Percentiles rank a stretch among this genome's conserved stretches.
These are phyloP conservation scores for Durio zibethinus DNA, from an alignment of 345 rosid species.

Conservation along the genomic window DNA sequence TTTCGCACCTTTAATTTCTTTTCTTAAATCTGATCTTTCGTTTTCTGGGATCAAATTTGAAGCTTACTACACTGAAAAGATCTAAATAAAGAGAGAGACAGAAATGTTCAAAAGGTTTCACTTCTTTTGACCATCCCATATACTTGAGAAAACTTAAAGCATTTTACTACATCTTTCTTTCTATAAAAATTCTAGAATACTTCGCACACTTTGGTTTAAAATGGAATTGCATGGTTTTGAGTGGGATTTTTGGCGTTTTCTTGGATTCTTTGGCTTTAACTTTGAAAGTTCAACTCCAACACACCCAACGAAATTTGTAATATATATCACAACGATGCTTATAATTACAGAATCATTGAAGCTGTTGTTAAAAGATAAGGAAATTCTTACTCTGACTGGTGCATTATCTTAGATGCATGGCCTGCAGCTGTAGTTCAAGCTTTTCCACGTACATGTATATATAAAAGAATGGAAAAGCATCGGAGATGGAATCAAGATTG, in stretches of 20 bases:
- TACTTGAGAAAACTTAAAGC: neutral
- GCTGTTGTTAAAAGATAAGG: neutral
- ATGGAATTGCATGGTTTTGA: slow-evolving; percentile 46
- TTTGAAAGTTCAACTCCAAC: neutral
- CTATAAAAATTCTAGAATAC: slow-evolving; percentile 4
- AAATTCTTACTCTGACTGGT: neutral
- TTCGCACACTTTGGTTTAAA: slow-evolving; percentile 16
- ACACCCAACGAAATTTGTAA: neutral
- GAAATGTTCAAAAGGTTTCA: neutral
- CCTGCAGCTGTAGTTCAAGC: neutral
- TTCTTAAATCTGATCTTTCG: neutral
- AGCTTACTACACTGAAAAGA: neutral
- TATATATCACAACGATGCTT: neutral
- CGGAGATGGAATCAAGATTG: neutral
- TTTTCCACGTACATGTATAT: neutral
- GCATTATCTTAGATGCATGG: neutral
- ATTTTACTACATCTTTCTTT: neutral
- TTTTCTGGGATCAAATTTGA: neutral
- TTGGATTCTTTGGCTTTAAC: slow-evolving; percentile 21
- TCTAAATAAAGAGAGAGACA: neutral
- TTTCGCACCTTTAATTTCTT: neutral
- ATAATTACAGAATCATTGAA: neutral
- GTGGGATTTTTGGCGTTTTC: slow-evolving; percentile 45
- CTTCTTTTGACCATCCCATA: slow-evolving; percentile 8
- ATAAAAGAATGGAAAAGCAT: neutral